Evolutionary conservation across 164 flowering plant genomes (phyloP), one percentile per base, ranked within the genome.

Genomic region (Liriodendron chinense): DNA sequence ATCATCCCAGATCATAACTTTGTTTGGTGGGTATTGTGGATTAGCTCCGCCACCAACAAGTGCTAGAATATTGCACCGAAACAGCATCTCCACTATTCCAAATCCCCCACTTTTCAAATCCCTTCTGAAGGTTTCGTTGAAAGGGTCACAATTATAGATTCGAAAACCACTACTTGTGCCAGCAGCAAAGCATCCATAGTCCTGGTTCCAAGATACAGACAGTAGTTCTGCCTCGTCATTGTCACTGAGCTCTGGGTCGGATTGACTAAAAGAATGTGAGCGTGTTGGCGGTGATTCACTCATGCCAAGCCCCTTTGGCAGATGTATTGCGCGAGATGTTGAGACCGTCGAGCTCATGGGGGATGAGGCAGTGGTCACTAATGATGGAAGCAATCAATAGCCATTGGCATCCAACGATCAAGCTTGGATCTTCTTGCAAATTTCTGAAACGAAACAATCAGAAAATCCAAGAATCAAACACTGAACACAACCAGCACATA

Each of bases 151-250:
- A 59, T 83, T 86, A 76, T 89, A 87, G 20, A 89, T 86, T 14
- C 88, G 90, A 71, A 89, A 89, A 47, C 92, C 92, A 34, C 75
- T 75, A 72, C 82, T 86, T 21, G 90, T 87, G 23, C 89, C 92
- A 13, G 88, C 90, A 47, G 92, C 85, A 78, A 89, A 86, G 81
- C 90, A 89, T 75, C 86, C 83, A 71, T 78, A 84, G 71, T 89
- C 92, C 82, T 89, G 92, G 81, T 86, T 89, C 92, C 92, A 89
- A 28, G 90, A 83, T 69, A 85, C 87, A n/a, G 84, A 84, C 22
- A 83, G 74, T 34, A 89, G 73, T 68, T 74, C 76, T 22, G 21
- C 20, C 13, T 83, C 87, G 49, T 84, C 89, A 75, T 49, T 74
- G n/a, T 84, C 86, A 72, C 59, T 80, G 21, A 75, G 68, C 23